A percentile compares a stretch with the other conserved stretches of the same genome.
These are phyloP conservation scores for Sophora flavescens DNA, from an alignment of 306 rosid genomes.

Conservation along the genomic window DNA sequence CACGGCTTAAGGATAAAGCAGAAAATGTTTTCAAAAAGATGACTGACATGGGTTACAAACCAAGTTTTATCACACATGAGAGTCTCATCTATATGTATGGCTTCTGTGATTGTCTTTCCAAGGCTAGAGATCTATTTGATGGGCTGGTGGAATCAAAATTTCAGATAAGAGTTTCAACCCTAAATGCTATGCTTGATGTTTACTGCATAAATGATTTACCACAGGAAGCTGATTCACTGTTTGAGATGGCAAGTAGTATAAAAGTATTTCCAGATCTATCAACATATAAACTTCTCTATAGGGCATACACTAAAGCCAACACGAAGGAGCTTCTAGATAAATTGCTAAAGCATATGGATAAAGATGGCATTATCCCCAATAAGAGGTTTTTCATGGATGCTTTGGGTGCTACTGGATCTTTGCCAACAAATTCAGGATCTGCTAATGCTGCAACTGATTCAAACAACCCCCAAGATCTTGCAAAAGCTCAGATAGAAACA, in stretches of 20 bases:
- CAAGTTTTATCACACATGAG: constrained; percentile 84
- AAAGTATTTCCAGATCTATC: constrained; percentile 67
- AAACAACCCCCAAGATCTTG: constrained; percentile 43
- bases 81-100: constrained; percentile 87
- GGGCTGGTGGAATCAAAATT: constrained; percentile 63
- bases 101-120: constrained; percentile 76
- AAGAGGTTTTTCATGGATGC: constrained; percentile 90
- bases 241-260: constrained; percentile 58
- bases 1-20: constrained; percentile 81
- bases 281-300: constrained; percentile 91
- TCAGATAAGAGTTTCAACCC: constrained; percentile 74
- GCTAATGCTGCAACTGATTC: constrained; percentile 49
- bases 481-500: constrained; percentile 45
- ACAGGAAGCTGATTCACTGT: constrained; percentile 78
- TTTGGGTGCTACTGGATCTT: constrained; percentile 75
- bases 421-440: constrained; percentile 53
- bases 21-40: constrained; percentile 65
- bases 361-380: constrained; percentile 86
- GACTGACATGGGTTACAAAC: constrained; percentile 76
- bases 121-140: constrained; percentile 78
- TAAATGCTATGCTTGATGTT: constrained; percentile 92
- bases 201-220: constrained; percentile 91
- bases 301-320: constrained; percentile 86
- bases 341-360: constrained; percentile 80
- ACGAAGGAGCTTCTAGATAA: constrained; percentile 74